These are phyloP conservation scores for Trametes maxima DNA, from an alignment of 768 basidiomycete genomes.

Conservation along the genomic window DNA sequence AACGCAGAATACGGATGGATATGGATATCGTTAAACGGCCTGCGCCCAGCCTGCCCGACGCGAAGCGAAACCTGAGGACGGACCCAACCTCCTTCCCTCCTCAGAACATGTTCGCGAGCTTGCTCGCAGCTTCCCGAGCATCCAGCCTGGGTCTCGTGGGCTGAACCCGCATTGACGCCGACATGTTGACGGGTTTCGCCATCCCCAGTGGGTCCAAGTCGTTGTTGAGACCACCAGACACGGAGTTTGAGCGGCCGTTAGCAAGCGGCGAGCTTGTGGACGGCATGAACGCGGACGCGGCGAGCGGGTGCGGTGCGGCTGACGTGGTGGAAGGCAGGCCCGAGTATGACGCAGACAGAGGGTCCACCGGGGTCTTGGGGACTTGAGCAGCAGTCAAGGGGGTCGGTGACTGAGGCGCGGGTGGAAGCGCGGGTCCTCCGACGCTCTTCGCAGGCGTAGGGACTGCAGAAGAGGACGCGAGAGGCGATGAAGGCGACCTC, in stretches of 20 bases:
- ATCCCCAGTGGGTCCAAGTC: constrained; percentile 67
- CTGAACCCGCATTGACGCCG: constrained; percentile 71
- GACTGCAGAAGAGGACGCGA: constrained; percentile 31
- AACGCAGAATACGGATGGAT: neutral
- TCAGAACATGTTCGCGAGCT: constrained; percentile 87
- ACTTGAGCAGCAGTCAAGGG: constrained; percentile 21
- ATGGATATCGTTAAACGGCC: neutral
- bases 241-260: constrained; percentile 19
- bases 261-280: constrained; percentile 13
- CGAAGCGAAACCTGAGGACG: neutral
- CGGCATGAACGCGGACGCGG: constrained; percentile 14
- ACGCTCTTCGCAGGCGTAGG: neutral
- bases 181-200: constrained; percentile 63
- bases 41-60: neutral
- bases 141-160: constrained; percentile 77
- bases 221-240: constrained; percentile 19
- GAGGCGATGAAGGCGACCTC: constrained; percentile 46
- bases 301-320: constrained; percentile 16
- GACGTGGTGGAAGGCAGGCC: constrained; percentile 13
- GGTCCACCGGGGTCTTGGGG: constrained; percentile 3
- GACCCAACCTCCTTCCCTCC: too few species aligned
- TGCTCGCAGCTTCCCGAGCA: constrained; percentile 84
- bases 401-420: constrained; percentile 26
- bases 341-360: constrained; percentile 22
- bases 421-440: constrained; percentile 5